Evolutionary conservation across 306 rosid genomes (phyloP), one percentile per base, ranked within the genome.

Genomic region (Cucumis hystrix): DNA sequence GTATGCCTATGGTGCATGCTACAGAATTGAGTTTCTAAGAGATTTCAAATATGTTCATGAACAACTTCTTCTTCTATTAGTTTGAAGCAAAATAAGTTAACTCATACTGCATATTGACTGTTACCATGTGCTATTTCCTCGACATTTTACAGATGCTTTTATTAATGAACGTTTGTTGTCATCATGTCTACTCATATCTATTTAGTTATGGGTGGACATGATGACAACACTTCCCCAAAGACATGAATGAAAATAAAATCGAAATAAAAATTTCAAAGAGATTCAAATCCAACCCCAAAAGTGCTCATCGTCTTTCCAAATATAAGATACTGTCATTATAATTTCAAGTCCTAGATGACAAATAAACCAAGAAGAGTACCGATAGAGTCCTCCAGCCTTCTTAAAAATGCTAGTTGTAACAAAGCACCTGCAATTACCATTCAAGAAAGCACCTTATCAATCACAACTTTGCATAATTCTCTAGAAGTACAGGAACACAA

Each of bases 341-440:
- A 17, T 30, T 49, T 71, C 16, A 49, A 49, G 13, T 25, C 39
- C 70, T 39, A 49, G 70, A 56, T 40, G 59, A 75, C 57, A n/a
- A 51, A 66, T 51, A 18, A 54, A 64, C 40, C 12, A 65, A 83
- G 71, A 51, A 60, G 39, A 2, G 41, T 91, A 94, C 98, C 95
- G 39, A 90, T 84, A 56, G 98, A 92, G 25, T 89, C 96, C 79
- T 95, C 98, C 84, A 95, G 85, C 81, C 79, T 92, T 37, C 97
- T 83, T 76, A 95, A 87, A 82, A 95, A 88, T 52, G 97, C 97
- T 87, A 95, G 80, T 78, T 95, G 98, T 77, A 91, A 87, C 85
- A 92, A 88, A 81, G 98, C 97, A 78, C 98, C 98, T 95, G 89
- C 76, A 78, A 82, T 80, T 82, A 39, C 33, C 61, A 65, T 58